Evolutionary conservation across 2,329 filamentous ascomycete species (phyloP), one percentile per base, ranked within the genome.

Genomic region (Epichloe aotearoae): DNA sequence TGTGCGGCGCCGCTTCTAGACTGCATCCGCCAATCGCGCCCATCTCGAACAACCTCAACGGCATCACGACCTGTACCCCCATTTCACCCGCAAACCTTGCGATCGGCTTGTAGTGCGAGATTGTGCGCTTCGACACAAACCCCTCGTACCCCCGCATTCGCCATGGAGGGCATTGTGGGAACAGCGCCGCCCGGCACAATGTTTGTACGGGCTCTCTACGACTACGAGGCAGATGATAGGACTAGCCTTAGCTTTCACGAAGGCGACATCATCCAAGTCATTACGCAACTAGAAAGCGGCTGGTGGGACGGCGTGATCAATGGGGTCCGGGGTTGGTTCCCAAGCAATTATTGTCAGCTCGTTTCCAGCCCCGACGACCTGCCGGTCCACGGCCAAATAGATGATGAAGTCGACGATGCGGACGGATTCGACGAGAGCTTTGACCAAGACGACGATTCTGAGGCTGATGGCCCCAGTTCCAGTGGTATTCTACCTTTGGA

Each of bases 291-390:
- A 52, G 93, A 98, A 68, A 97, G 90, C 62, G 93, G 93, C 51
- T 98, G 93, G 93, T 98, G 93, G 93, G 93, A 98, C 71, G 93
- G 93, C 46, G 88, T 98, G 51, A 95, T 98, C 66, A 93, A 96
- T 62, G 88, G 90, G 53, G 86, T 95, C 59, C 84, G 93, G 64
- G 93, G 93, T 65, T 98, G 93, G 93, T 98, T 98, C 67, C 93
- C 93, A 38, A 97, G 91, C 75, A 98, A 98, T 68, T 98, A 98
- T 71, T 97, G 93, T 72, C 83, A 88, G 57, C 82, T 93, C 56
- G 85, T 97, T 60, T 79, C 82, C 53, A 83, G 82, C 59, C 78
- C 84, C 47, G 84, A 88, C 59, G 86, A 94, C 55, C 73, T 84
- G 33, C 76, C 79, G 41, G 82, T 87, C 50, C 71, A 76, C 14